Base-by-base conservation (phyloP, 108 stramenopile genomes). In the Discostella stelligeroides region DNA sequence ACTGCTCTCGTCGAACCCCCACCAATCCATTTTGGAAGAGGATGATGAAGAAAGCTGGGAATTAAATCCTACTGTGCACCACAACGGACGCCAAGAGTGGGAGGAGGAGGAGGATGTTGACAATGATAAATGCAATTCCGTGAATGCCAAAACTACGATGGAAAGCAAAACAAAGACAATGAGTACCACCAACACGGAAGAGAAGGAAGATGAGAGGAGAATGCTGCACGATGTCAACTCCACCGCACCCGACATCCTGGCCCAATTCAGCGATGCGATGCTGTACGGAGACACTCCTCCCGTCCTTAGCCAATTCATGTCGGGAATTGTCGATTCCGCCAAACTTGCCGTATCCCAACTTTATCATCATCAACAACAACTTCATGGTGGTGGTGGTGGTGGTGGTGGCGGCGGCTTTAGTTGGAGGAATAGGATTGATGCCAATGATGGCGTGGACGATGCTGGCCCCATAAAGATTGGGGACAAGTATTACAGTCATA, bases 391-490 rank as follows among this genome's bases (percentile, higher is more conserved):
- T 40, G 37, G 53, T 8, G 21, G 49, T 20, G 49, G 49, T 4
- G 49, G 9, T 7, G 30, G 28, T 14, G 55, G 10, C 29, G 55
- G 48, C 20, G 48, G n/a, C 20, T 7, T 18, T 23, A 49, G 20
- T 1, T 11, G 51, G 27, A 25, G 61, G 7, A 25, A 34, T 7
- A 23, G 1, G n/a, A 20, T 12, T 13, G 49, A 63, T 28, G 37
- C 60, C 4, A 15, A 2, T 9, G 21, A 28, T 30, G 25, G n/a
- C 5, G 34, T 70, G 18, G 70, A 70, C 25, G 70, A 70, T 20
- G 34, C 27, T 15, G 58, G 70, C 40, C 70, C 60, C 12, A 70
- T 70, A 17, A 60, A 70, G 39, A 61, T 70, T 27, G 70, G 70
- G 7, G 58, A 70, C 37, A 70, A 70, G 47, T 41, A 41, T 2